phyloP scores from a whole-genome alignment of 2,329 filamentous ascomycete genomes.

The Diplocarpon mali region DNA sequence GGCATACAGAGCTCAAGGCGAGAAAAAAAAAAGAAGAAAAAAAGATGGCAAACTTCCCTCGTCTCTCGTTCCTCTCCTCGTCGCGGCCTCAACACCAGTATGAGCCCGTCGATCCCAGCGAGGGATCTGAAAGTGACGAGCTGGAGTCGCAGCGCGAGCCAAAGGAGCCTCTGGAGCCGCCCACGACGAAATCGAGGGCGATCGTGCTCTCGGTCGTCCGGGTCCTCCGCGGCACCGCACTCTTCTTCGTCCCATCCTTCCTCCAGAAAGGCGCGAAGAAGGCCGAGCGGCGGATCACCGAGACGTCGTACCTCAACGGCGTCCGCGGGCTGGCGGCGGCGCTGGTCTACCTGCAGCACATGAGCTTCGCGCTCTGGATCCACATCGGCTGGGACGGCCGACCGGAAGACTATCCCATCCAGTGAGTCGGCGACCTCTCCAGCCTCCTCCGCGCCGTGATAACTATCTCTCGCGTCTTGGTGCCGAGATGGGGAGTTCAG shows the following conservation, averaged over 20 bases:
- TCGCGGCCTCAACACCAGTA: not conserved
- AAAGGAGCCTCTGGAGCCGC: not conserved
- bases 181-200: too few species aligned
- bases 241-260: not conserved
- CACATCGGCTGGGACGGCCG: not conserved
- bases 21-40: too few species aligned
- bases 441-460: too few species aligned
- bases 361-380: not conserved
- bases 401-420: not conserved
- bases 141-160: not conserved
- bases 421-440: not conserved
- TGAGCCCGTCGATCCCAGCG: not conserved
- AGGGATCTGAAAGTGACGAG: not conserved
- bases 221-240: not conserved
- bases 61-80: not conserved
- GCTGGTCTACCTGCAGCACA: constrained; percentile 4
- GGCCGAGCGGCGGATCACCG: not conserved
- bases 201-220: not conserved
- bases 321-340: constrained; percentile 33
- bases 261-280: not conserved
- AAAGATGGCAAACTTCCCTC: not conserved
- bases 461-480: too few species aligned
- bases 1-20: too few species aligned
- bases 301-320: constrained; percentile 31
- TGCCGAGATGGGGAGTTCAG: too few species aligned